A percentile compares a stretch with the other conserved stretches of the same genome.
These are phyloP conservation scores for Aspergillus wentii DNA, from an alignment of 495 filamentous ascomycete genomes.

Conservation along the genomic window DNA sequence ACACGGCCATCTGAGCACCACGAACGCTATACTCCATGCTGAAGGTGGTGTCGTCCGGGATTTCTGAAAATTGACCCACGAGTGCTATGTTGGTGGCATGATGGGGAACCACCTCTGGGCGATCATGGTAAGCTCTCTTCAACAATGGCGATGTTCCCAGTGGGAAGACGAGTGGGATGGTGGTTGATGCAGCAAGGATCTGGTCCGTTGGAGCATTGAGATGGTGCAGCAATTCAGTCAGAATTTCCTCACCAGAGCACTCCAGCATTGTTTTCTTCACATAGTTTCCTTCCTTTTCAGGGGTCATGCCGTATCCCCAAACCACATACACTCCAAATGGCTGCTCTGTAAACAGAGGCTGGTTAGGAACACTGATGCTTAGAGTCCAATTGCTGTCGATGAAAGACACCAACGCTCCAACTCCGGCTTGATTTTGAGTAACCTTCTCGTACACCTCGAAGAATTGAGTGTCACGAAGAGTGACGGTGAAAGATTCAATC, in stretches of 20 bases:
- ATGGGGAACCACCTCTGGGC: constrained; percentile 29
- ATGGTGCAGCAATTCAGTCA: constrained; percentile 29
- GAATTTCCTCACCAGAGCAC: constrained; percentile 35
- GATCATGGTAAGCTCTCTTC: constrained; percentile 20
- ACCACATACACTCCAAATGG: constrained; percentile 19
- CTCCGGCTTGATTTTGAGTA: constrained; percentile 22
- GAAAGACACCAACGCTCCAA: constrained; percentile 26
- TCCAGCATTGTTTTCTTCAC: constrained; percentile 33
- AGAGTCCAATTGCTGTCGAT: constrained; percentile 34
- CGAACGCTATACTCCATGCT: constrained; percentile 41
- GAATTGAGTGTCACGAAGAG: too few relatives aligned
- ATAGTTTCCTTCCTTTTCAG: constrained; percentile 21
- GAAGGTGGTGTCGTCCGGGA: constrained; percentile 30
- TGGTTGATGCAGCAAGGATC: constrained; percentile 12
- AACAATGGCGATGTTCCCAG: constrained; percentile 30
- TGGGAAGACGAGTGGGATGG: constrained; percentile 30
- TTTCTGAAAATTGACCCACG: constrained; percentile 40
- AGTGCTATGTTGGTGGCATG: constrained; percentile 29
- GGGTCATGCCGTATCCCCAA: constrained; percentile 33
- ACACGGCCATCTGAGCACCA: constrained; percentile 33
- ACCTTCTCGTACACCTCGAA: constrained; percentile 18
- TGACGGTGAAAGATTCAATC: constrained; percentile 27
- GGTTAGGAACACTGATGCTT: constrained; percentile 29
- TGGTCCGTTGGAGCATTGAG: constrained; percentile 14
- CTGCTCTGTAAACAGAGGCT: constrained; percentile 30